Evolutionary conservation across 441 rosid species (phyloP).

Genomic region (Erodium moschatum): DNA sequence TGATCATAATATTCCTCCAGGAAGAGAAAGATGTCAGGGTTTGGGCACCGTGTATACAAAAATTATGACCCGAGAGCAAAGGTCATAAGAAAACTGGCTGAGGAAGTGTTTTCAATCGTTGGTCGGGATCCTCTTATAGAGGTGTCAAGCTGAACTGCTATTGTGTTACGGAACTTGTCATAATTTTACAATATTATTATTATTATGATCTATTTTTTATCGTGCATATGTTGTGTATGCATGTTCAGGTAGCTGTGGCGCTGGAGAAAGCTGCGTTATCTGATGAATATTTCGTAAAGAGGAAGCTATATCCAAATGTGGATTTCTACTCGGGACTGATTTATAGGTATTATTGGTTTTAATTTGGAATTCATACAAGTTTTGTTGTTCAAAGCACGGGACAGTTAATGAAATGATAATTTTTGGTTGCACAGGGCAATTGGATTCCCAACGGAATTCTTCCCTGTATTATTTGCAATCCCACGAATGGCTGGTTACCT

Average conservation of each 20-base stretch:
- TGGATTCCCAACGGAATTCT: conserved; percentile 97
- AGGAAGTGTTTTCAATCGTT: conserved; percentile 94
- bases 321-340: conserved; percentile 96
- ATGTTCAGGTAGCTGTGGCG: conserved; percentile 76
- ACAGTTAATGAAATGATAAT: neutral
- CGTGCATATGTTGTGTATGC: neutral
- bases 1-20: conserved; percentile 25
- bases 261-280: conserved; percentile 92
- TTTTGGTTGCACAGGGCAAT: conserved; percentile 48
- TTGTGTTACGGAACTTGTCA: neutral
- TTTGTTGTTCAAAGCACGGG: neutral
- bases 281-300: conserved; percentile 78
- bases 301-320: conserved; percentile 92
- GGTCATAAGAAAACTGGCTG: conserved; percentile 79
- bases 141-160: conserved; percentile 35
- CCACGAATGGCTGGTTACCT: conserved; percentile 98
- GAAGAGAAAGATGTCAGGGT: conserved; percentile 96
- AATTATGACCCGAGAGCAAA: conserved; percentile 96
- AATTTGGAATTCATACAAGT: neutral
- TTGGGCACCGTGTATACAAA: conserved; percentile 97
- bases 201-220: too few species aligned
- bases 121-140: conserved; percentile 97
- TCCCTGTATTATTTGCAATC: conserved; percentile 84
- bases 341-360: conserved; percentile 45
- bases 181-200: neutral